phyloP scores from a whole-genome alignment of 495 filamentous ascomycete genomes.

The Hypoxylon lienhwacheense region DNA sequence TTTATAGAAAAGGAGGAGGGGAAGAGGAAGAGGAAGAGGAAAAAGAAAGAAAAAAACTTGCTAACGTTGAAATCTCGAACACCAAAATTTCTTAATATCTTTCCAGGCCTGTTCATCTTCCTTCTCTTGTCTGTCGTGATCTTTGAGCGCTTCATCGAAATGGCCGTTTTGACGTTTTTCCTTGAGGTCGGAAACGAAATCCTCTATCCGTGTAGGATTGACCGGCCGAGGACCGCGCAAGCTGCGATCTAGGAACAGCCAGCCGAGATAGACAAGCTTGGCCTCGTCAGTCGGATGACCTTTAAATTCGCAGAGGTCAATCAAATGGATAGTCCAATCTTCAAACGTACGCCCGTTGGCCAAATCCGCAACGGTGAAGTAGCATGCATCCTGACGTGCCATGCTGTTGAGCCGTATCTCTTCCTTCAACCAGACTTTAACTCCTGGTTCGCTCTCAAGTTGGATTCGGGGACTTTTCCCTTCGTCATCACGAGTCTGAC shows the following conservation, averaged over 20 bases:
- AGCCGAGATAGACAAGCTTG: conserved; percentile 32
- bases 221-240: conserved; percentile 24
- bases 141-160: conserved; percentile 14
- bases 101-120: conserved; percentile 31
- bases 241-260: conserved; percentile 33
- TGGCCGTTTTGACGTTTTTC: conserved; percentile 1
- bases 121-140: conserved; percentile 14
- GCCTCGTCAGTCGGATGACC: conserved; percentile 24
- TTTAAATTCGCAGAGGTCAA: conserved; percentile 15
- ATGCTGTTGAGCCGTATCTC: conserved; percentile 17
- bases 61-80: conserved; percentile 16
- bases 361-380: conserved; percentile 24
- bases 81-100: conserved; percentile 23
- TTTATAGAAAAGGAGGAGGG: no score
- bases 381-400: conserved; percentile 18
- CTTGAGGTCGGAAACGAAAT: conserved; percentile 24
- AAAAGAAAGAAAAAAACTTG: neutral
- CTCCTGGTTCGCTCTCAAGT: conserved; percentile 17
- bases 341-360: conserved; percentile 11
- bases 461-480: conserved; percentile 10
- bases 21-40: no score
- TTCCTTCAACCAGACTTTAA: conserved; percentile 19
- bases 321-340: conserved; percentile 30
- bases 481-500: neutral
- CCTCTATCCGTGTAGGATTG: conserved; percentile 9